phyloP scores from a whole-genome alignment of 2,329 filamentous ascomycete species.

The Dactylellina cionopaga region DNA sequence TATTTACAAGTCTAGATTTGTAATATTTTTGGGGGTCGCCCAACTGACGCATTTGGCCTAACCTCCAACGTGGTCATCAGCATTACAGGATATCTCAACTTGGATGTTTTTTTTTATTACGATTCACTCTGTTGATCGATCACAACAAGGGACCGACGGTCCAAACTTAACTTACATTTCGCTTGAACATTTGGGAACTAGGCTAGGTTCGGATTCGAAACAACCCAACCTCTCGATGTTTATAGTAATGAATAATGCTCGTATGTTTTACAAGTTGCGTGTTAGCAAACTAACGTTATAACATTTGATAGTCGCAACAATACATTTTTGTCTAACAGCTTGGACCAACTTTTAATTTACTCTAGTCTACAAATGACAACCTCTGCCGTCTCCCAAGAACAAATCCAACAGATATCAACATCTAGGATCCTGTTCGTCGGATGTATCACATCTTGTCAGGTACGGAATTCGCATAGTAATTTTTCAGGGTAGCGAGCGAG shows the following conservation, averaged over 20 bases:
- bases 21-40: not conserved
- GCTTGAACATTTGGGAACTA: not conserved
- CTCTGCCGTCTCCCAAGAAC: not conserved
- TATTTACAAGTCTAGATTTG: not conserved
- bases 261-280: no score
- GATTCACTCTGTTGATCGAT: no score
- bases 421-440: conserved; percentile 17
- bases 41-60: conserved; percentile 14
- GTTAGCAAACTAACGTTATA: conserved; percentile 6
- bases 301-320: conserved; percentile 15
- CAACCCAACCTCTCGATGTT: not conserved
- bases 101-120: not conserved
- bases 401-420: conserved; percentile 13
- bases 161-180: no score
- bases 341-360: conserved; percentile 3
- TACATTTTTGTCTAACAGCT: conserved; percentile 21
- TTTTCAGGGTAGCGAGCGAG: conserved; percentile 11
- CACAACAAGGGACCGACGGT: no score
- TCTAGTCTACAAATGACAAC: not conserved
- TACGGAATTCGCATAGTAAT: conserved; percentile 2
- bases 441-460: conserved; percentile 24
- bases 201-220: conserved; percentile 1
- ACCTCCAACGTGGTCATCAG: not conserved
- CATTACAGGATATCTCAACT: not conserved
- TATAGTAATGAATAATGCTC: no score